Base-by-base conservation (phyloP, 2,329 filamentous ascomycete species). In the Hymenoscyphus occultus region DNA sequence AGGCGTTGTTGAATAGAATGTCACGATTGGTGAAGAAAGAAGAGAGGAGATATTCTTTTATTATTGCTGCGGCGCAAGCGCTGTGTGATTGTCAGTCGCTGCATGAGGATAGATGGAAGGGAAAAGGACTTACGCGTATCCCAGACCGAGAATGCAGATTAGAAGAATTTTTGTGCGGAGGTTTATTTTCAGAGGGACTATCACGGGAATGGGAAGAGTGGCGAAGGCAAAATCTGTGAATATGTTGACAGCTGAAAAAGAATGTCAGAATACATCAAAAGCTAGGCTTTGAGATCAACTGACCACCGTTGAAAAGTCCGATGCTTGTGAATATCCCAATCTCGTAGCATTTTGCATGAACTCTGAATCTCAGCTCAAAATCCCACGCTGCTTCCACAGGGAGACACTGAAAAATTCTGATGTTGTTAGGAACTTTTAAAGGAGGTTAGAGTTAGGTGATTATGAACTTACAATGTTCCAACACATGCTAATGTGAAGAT, bases 341-440 rank as follows among this genome's bases (percentile, higher is more conserved):
- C 12, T 74, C 76, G 67, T 78, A 81, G 70, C 82, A 84, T 35
- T 74, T 76, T 0, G 79, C 78, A 31, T 67, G 72, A 5, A 74
- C 71, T 12, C 67, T 57, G 12, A 63, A 51, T 62, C 61, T 64
- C 1, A 67, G 64, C 72, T 71, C 16, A 71, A 72, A 69, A 62
- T 81, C 74, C 82, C 82, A 84, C 0, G 77, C 76, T 13, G 81
- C 81, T 22, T 70, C 59, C 4, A 83, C 73, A 0, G 81, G 81
- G n/a, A 77, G 63, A 67, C 82, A 84, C 65, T 80, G 77, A 67
- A 83, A 81, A 31, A 83, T 77, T 16, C 65, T 68, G 22, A 35
- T 35, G 9, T 7, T 28, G 32, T 54, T 39, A 82, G 76, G 16
- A n/a, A 13, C 28, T n/a, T 39, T 51, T 13, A n/a, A 32, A 35